These are phyloP conservation scores for Colletotrichum chrysophilum DNA, from an alignment of 2,329 filamentous ascomycete genomes.

Conservation along the genomic window DNA sequence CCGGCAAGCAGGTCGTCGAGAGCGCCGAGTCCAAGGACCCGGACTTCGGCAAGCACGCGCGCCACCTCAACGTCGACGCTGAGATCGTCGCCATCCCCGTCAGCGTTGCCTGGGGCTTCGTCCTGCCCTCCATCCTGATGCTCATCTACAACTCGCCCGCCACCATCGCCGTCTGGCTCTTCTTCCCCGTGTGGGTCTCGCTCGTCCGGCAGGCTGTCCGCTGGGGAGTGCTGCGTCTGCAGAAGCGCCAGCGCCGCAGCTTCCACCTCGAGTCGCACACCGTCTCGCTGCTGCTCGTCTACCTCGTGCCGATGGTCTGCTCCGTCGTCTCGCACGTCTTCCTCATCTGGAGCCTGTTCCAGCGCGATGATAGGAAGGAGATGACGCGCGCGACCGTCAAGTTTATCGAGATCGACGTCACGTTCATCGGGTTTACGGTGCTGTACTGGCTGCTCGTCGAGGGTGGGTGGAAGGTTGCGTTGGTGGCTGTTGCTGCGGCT, in stretches of 20 bases:
- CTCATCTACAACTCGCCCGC: conserved; percentile 43
- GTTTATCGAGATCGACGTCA: conserved; percentile 52
- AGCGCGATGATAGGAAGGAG: conserved; percentile 51
- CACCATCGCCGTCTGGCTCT: conserved; percentile 51
- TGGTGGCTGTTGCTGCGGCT: conserved; percentile 33
- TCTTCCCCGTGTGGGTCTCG: conserved; percentile 56
- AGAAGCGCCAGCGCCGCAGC: conserved; percentile 28
- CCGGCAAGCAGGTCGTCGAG: conserved; percentile 20
- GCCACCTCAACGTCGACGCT: conserved; percentile 44
- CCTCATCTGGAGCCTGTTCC: conserved; percentile 43
- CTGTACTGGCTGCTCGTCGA: conserved; percentile 61
- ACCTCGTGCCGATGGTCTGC: conserved; percentile 47
- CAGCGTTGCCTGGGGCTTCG: conserved; percentile 52
- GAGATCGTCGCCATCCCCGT: conserved; percentile 64
- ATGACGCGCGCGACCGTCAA: conserved; percentile 52
- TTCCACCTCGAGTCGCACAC: conserved; percentile 50
- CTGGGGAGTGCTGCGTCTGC: conserved; percentile 21
- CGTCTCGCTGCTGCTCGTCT: conserved; percentile 44
- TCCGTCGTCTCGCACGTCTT: conserved; percentile 48
- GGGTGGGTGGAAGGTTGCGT: conserved; percentile 46
- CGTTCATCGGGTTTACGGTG: conserved; percentile 51
- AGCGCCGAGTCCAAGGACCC: conserved; percentile 29
- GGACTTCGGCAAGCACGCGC: conserved; percentile 32
- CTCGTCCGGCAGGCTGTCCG: conserved; percentile 44
- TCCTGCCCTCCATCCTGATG: conserved; percentile 51